These are phyloP conservation scores for Yarrowia sp. DNA, from an alignment of 805 yeast genomes.

Conservation along the genomic window DNA sequence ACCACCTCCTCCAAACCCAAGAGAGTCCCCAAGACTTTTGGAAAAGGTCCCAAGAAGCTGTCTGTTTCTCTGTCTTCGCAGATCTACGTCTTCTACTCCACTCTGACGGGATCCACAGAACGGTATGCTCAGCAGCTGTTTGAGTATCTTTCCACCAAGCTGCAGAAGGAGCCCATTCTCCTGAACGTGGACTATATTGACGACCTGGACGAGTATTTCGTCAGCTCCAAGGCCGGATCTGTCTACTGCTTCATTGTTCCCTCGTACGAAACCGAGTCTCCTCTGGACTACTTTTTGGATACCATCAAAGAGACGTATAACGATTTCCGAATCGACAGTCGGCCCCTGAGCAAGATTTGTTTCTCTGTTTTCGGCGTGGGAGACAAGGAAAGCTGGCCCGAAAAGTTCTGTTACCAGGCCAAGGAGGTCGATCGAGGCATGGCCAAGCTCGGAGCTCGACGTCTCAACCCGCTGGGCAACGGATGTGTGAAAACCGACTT, in stretches of 20 bases:
- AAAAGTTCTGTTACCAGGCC: constrained; percentile 86
- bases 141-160: constrained; percentile 49
- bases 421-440: constrained; percentile 73
- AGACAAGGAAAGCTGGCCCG: constrained; percentile 83
- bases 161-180: constrained; percentile 57
- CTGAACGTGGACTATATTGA: constrained; percentile 80
- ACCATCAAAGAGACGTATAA: constrained; percentile 78
- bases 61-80: constrained; percentile 44
- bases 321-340: constrained; percentile 85
- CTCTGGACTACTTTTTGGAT: constrained; percentile 85
- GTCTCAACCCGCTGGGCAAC: constrained; percentile 83
- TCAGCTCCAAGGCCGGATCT: constrained; percentile 55
- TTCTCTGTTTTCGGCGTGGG: constrained; percentile 89
- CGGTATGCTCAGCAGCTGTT: constrained; percentile 65
- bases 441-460: constrained; percentile 83
- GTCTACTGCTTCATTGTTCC: constrained; percentile 81
- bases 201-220: constrained; percentile 83
- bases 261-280: constrained; percentile 91
- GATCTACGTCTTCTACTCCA: constrained; percentile 76
- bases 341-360: constrained; percentile 69
- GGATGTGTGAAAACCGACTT: constrained; percentile 72
- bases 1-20: constrained; percentile 40
- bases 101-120: constrained; percentile 83
- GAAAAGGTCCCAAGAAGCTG: constrained; percentile 42
- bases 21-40: constrained; percentile 27